Percentiles rank a stretch among this genome's conserved stretches.
phyloP scores from a whole-genome alignment of 768 basidiomycete species.

The Suillus ampliporus region DNA sequence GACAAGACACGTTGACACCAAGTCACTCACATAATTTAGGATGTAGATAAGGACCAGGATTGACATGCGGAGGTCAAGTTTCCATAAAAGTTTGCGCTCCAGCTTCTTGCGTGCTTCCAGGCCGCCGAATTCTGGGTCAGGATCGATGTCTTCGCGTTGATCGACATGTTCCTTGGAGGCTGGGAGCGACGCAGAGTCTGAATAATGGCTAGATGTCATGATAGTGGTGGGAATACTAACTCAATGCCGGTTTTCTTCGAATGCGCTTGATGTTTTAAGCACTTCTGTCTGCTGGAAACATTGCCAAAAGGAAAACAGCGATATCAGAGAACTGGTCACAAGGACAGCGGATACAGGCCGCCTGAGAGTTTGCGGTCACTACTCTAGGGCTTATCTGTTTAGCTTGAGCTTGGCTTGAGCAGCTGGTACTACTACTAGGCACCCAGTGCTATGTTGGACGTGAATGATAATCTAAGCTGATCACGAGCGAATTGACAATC shows the following conservation, averaged over 20 bases:
- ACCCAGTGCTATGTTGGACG: background rate
- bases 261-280: background rate
- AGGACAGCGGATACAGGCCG: background rate
- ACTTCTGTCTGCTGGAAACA: background rate
- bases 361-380: background rate
- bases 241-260: too few relatives aligned
- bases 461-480: too few relatives aligned
- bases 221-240: conserved; percentile 3
- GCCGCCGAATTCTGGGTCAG: conserved; percentile 55
- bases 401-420: background rate
- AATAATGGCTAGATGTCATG: conserved; percentile 19
- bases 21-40: conserved; percentile 38
- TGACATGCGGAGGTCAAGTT: conserved; percentile 62
- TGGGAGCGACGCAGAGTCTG: conserved; percentile 11
- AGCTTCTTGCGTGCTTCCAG: conserved; percentile 49
- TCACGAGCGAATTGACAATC: too few relatives aligned
- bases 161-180: conserved; percentile 12
- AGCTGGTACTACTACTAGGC: background rate
- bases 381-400: background rate
- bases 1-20: background rate
- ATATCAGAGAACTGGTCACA: background rate
- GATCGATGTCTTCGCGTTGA: conserved; percentile 12
- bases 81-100: conserved; percentile 58
- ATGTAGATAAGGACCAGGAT: conserved; percentile 51
- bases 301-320: background rate